Base-by-base conservation (phyloP, 2,329 filamentous ascomycete species). In the Aspergillus glaucus region DNA sequence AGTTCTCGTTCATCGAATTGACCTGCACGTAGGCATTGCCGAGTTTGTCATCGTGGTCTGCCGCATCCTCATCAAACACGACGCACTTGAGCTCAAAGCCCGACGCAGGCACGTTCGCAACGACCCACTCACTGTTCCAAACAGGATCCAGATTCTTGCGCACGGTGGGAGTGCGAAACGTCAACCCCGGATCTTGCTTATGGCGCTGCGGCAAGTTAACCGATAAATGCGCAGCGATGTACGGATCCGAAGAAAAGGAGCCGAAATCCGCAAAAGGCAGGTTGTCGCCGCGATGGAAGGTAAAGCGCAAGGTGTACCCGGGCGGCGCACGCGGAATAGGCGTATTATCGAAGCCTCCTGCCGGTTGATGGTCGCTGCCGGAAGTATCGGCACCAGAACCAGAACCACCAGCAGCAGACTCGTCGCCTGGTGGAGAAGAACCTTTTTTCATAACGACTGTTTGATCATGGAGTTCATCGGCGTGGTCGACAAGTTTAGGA, bases 51-150 rank as follows among this genome's bases (percentile, higher is more conserved):
- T 97, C 87, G 55, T 86, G 82, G 64, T 96, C 88, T 1, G 85
- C 81, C 30, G 84, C 82, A 68, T 97, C 92, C 66, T 97, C 92
- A 62, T 97, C 92, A 69, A 91, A 94, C 15, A 97, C 71, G 46
- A 88, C 80, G 52, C 88, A 89, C 65, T 95, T 95, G 57, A 97
- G 77, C 49, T 78, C 79, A 71, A 95, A 95, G 3, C 91, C 91
- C 0, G 79, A 81, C 0, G 84, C 75, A 0, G 92, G 91, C 2
- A 96, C 79, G 57, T 95, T 94, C 52, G 88, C 88, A 21, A 97
- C 85, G 19, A 89, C 78, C 92, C 92, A 97, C 51, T 88, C 80
- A 34, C 85, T 81, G 43, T 95, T 79, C 92, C 92, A 97, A 43
- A 74, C 76, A 0, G 92, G 91, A 58, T 91, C 80, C 1, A 82